phyloP scores from a whole-genome alignment of 257 asterid genomes.

The Oldenlandia corymbosa region DNA sequence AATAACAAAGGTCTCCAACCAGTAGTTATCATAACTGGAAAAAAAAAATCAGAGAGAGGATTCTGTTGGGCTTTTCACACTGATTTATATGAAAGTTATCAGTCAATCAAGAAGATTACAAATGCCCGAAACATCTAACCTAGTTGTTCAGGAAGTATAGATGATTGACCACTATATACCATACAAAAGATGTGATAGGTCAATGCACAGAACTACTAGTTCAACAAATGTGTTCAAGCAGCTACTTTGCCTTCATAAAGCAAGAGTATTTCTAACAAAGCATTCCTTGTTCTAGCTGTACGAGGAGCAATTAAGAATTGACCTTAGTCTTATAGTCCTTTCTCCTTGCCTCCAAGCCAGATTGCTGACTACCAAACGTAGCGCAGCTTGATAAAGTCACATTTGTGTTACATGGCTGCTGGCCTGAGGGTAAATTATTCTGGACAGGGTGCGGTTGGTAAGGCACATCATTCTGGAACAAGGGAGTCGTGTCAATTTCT shows the following conservation, averaged over 20 bases:
- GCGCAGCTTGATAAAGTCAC: conserved; percentile 21
- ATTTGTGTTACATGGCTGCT: conserved; percentile 20
- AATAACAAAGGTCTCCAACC: neutral
- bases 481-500: conserved; percentile 16
- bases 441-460: conserved; percentile 16
- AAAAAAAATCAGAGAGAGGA: neutral
- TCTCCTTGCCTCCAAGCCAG: conserved; percentile 25
- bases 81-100: neutral
- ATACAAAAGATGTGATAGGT: neutral
- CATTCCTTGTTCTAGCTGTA: neutral
- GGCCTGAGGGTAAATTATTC: conserved; percentile 19
- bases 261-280: neutral
- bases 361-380: conserved; percentile 25
- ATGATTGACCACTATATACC: neutral
- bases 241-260: conserved; percentile 4
- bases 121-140: neutral
- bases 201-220: conserved; percentile 11
- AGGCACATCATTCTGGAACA: conserved; percentile 28
- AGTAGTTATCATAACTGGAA: neutral
- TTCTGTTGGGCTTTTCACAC: neutral
- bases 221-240: conserved; percentile 16
- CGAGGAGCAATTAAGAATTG: conserved; percentile 14
- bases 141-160: neutral
- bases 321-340: conserved; percentile 34
- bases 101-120: neutral